Evolutionary conservation across 768 basidiomycete species (phyloP).

Genomic region (Lactarius akahatsu): DNA sequence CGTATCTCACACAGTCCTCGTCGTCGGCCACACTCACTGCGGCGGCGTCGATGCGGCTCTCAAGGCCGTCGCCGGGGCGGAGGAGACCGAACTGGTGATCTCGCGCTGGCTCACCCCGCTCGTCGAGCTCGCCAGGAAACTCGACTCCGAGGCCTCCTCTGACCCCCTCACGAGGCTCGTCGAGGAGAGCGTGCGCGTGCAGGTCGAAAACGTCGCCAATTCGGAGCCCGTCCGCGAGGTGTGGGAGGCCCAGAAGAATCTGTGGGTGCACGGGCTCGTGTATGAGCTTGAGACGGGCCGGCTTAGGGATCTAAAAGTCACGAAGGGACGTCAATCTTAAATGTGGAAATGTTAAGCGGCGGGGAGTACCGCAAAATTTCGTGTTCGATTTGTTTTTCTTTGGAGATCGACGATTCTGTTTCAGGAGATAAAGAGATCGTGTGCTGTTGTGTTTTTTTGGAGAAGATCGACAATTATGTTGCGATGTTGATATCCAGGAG

Average conservation of each 20-base stretch:
- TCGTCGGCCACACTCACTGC: slow-evolving; percentile 83
- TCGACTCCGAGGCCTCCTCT: slow-evolving; percentile 43
- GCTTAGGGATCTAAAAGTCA: slow-evolving; percentile 33
- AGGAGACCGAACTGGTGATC: slow-evolving; percentile 45
- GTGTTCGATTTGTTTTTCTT: no score
- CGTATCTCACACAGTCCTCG: slow-evolving; percentile 53
- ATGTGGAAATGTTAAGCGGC: background rate
- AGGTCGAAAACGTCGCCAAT: slow-evolving; percentile 34
- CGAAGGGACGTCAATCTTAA: slow-evolving; percentile 1
- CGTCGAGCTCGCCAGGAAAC: slow-evolving; percentile 48
- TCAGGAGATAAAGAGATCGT: background rate
- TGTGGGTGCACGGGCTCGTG: slow-evolving; percentile 58
- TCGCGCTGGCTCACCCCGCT: slow-evolving; percentile 73
- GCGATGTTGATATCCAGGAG: background rate
- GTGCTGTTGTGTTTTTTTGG: no score
- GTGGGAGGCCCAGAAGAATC: slow-evolving; percentile 39
- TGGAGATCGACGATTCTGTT: background rate
- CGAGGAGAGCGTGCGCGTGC: slow-evolving; percentile 30
- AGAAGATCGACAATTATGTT: background rate
- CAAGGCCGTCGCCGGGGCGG: slow-evolving; percentile 39
- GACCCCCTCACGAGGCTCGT: slow-evolving; percentile 33
- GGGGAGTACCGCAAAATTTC: background rate
- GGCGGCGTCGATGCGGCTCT: slow-evolving; percentile 69
- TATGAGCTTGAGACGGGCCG: slow-evolving; percentile 36
- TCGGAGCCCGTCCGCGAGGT: slow-evolving; percentile 31